These are phyloP conservation scores for Stephanodiscus triporus DNA, from an alignment of 108 stramenopile genomes.

Conservation along the genomic window DNA sequence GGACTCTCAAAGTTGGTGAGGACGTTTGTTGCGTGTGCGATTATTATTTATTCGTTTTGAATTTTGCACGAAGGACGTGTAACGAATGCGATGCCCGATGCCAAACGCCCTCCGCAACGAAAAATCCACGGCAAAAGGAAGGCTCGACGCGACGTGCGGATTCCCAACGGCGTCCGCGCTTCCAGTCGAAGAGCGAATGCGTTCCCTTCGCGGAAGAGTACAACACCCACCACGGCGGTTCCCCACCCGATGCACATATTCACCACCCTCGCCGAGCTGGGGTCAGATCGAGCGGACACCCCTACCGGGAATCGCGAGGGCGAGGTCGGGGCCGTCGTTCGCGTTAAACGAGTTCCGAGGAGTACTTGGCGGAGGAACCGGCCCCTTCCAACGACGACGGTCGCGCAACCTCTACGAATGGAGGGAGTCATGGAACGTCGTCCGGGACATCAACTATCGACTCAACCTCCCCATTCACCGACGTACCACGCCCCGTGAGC, in stretches of 20 bases:
- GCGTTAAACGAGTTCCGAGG: constrained; percentile 58
- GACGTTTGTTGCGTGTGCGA: neutral
- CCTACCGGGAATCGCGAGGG: constrained; percentile 78
- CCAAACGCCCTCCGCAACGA: too few species aligned
- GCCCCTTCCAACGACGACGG: constrained; percentile 27
- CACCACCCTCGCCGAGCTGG: constrained; percentile 83
- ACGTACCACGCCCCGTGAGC: constrained; percentile 75
- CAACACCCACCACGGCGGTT: constrained; percentile 68
- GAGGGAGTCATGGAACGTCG: constrained; percentile 54
- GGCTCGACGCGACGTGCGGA: constrained; percentile 64
- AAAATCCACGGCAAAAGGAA: too few species aligned
- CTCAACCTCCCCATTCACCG: constrained; percentile 85
- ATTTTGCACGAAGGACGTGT: too few species aligned
- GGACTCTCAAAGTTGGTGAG: constrained; percentile 76
- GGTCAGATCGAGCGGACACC: constrained; percentile 83
- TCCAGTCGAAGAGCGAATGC: constrained; percentile 69
- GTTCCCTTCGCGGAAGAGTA: constrained; percentile 84
- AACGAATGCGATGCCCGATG: too few species aligned
- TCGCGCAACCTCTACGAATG: constrained; percentile 71
- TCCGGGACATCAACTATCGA: constrained; percentile 74
- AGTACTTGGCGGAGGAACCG: constrained; percentile 55
- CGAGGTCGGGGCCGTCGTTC: constrained; percentile 70
- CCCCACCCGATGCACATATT: constrained; percentile 89
- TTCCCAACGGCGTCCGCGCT: constrained; percentile 89
- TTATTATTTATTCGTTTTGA: neutral